phyloP scores from a whole-genome alignment of 805 yeast genomes.

The Candida taoyuanica region DNA sequence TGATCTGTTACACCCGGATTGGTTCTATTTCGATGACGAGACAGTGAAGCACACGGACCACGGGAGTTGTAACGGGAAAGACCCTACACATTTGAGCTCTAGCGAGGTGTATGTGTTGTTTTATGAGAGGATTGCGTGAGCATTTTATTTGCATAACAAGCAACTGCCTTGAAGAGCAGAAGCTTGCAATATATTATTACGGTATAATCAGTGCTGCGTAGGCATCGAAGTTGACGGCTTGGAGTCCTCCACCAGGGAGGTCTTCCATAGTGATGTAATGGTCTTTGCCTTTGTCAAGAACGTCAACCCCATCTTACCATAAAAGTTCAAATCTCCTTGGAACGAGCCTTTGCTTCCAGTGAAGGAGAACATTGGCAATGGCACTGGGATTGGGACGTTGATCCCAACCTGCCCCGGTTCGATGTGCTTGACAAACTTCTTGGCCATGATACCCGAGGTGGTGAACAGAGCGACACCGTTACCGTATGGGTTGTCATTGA shows the following conservation, averaged over 20 bases:
- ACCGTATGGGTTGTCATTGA: conserved; percentile 61
- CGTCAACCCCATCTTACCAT: conserved; percentile 70
- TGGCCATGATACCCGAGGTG: conserved; percentile 63
- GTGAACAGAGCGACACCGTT: conserved; percentile 72
- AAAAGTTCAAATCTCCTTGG: conserved; percentile 75
- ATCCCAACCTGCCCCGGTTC: conserved; percentile 77
- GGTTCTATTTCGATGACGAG: conserved; percentile 80
- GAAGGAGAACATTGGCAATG: conserved; percentile 76
- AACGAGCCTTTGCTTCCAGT: conserved; percentile 74
- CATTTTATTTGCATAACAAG: no score
- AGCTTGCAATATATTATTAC: no score
- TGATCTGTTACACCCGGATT: conserved; percentile 38
- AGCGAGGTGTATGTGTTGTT: conserved; percentile 67
- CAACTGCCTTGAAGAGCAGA: no score
- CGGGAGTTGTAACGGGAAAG: conserved; percentile 39
- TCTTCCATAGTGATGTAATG: conserved; percentile 64
- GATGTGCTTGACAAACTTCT: conserved; percentile 61
- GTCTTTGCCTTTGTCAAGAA: conserved; percentile 75
- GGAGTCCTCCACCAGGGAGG: conserved; percentile 43
- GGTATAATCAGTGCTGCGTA: conserved; percentile 38
- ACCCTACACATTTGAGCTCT: conserved; percentile 38
- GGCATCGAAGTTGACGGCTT: conserved; percentile 68
- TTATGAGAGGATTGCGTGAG: conserved; percentile 51
- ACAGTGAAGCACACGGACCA: conserved; percentile 43
- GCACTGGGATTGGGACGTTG: conserved; percentile 78